Evolutionary conservation across 805 yeast genomes (phyloP), one percentile per base, ranked within the genome.

Genomic region (Saturnispora besseyi): DNA sequence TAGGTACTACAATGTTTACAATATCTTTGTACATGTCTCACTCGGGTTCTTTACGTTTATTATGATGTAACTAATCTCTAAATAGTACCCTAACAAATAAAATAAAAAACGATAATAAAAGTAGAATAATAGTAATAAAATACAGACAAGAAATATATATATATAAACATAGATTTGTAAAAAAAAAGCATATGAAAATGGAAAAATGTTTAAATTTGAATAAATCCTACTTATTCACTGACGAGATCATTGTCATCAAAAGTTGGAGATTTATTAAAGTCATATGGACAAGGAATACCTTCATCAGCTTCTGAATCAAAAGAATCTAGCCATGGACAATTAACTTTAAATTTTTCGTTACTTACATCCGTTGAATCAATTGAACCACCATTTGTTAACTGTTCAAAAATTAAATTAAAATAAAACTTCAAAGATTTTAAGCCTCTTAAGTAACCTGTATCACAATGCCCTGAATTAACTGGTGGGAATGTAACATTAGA

Each of bases 381-480:
- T 21, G 47, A 55, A 15, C 64, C 64, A 8, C 75, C 78, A n/a
- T 74, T 77, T 0, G 85, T 74, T 38, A 84, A 64, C 38, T 75
- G 71, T 41, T 67, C 61, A 69, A 84, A 87, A 55, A 88, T 78
- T 24, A 69, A 56, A 56, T 72, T 70, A 59, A 88, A 80, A 62
- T 87, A 87, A 50, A 72, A 74, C n/a, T 74, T 74, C 43, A 95
- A 71, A n/a, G 93, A 79, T 31, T 70, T 66, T 36, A 93, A 64
- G 0, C 99, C 99, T 46, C 91, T 75, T 40, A 89, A 66, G 63
- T 88, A 93, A 1, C 99, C 99, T 54, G 67, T 62, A 66, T 93
- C 99, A 2, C 87, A 81, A 37, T 67, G 62, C 9, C 72, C 66
- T 1, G 79, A 78, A 57, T 82, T 81, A 38, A 64, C 70, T 1